Conservation (phyloP, 371 early-diverging fungal species). For the Syncephalastrum sp. region DNA sequence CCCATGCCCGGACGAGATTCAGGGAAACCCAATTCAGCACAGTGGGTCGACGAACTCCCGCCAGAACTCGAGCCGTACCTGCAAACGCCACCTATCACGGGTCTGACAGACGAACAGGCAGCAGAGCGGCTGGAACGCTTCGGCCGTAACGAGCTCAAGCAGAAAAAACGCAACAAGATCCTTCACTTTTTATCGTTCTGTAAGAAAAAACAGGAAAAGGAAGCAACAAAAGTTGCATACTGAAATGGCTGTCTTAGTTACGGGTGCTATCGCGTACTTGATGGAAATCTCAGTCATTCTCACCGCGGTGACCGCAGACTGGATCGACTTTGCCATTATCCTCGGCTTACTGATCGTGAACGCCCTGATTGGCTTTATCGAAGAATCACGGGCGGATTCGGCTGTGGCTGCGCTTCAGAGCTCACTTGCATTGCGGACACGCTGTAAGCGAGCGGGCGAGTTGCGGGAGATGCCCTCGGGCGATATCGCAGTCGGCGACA, state of each 20-base stretch:
- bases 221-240: background rate
- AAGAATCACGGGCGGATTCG: constrained; percentile 89
- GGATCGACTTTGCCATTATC: constrained; percentile 88
- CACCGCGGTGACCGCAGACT: constrained; percentile 69
- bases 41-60: constrained; percentile 59
- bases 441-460: constrained; percentile 77
- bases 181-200: constrained; percentile 89
- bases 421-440: constrained; percentile 78
- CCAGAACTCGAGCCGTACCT: constrained; percentile 71
- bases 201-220: constrained; percentile 11
- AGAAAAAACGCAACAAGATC: constrained; percentile 79
- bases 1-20: background rate
- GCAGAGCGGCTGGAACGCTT: constrained; percentile 61
- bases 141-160: constrained; percentile 76
- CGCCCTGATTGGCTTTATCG: constrained; percentile 86
- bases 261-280: constrained; percentile 86
- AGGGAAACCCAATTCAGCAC: constrained; percentile 4
- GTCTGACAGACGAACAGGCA: constrained; percentile 60
- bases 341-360: constrained; percentile 81
- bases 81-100: constrained; percentile 66
- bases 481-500: constrained; percentile 85
- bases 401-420: constrained; percentile 90
- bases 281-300: constrained; percentile 79
- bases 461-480: constrained; percentile 80
- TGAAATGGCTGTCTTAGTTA: constrained; percentile 36